Evolutionary conservation across 1,284 basidiomycete genomes (phyloP).

Genomic region (Chalciporus sp.): DNA sequence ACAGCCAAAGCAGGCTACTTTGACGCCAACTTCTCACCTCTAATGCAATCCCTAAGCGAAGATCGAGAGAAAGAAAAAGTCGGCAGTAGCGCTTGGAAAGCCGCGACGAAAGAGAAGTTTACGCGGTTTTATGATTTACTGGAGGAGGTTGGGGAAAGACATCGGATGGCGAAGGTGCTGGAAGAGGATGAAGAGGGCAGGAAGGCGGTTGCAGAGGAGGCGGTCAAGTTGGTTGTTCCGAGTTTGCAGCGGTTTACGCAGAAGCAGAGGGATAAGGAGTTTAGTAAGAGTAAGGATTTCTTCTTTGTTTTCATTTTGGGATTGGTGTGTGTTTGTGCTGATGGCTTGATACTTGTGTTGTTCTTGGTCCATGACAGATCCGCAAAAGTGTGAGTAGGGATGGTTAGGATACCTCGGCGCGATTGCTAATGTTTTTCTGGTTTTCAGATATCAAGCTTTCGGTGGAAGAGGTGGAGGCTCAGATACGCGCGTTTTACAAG

Average conservation of each 20-base stretch:
- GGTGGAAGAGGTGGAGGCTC: slow-evolving; percentile 70
- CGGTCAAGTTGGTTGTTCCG: slow-evolving; percentile 73
- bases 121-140: slow-evolving; percentile 76
- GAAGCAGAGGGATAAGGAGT: slow-evolving; percentile 75
- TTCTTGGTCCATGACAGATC: slow-evolving; percentile 49
- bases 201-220: slow-evolving; percentile 65
- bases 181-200: slow-evolving; percentile 67
- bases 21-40: slow-evolving; percentile 74
- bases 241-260: slow-evolving; percentile 71
- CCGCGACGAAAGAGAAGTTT: slow-evolving; percentile 76
- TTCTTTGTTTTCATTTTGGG: background rate
- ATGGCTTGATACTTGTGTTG: background rate
- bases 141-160: slow-evolving; percentile 75
- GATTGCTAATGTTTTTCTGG: slow-evolving; percentile 9
- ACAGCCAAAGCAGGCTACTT: slow-evolving; percentile 81
- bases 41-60: slow-evolving; percentile 72
- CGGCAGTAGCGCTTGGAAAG: slow-evolving; percentile 47
- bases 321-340: background rate
- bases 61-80: slow-evolving; percentile 61
- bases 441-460: slow-evolving; percentile 75
- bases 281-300: slow-evolving; percentile 66
- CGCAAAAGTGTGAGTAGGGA: slow-evolving; percentile 70
- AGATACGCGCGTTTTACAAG: slow-evolving; percentile 65
- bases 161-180: slow-evolving; percentile 65
- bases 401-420: background rate